Base-by-base conservation (phyloP, 345 rosid genomes). In the Syzygium aqueum region DNA sequence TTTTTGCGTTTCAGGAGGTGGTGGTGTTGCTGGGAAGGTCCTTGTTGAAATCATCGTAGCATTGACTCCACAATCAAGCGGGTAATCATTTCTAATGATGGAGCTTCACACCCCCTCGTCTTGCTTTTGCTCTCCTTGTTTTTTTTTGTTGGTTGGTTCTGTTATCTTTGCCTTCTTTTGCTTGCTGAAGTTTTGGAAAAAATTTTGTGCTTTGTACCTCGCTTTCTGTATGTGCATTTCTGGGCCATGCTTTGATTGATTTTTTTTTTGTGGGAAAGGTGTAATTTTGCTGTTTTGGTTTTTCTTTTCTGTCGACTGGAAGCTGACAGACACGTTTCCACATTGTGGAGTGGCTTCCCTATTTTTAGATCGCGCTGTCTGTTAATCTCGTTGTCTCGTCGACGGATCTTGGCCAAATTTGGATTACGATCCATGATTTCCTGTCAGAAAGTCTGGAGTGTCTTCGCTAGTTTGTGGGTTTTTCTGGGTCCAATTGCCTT, bases 1-100 rank as follows among this genome's bases (percentile, higher is more conserved):
- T 80, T 78, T 51, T 77, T 17, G 30, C 49, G 37, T 52, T 52
- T 84, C 53, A 51, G 87, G 56, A 40, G 87, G 82, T 27, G 87
- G 86, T 17, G 56, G 85, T 53, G 85, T 78, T 86, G 65, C 43
- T 90, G 93, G 85, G 90, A 85, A 92, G 93, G 91, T 92, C 92
- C 87, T 88, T 77, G 88, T 91, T 91, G 89, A 86, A 87, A 86
- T 89, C 89, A 88, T 86, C 93, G 87, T 54, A 30, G 89, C 90
- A 92, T 89, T 92, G 86, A 88, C 93, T 89, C 92, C 85, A 87
- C 89, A 89, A 95, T 93, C 96, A 92, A 92, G 92, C 93, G 91
- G 97, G 98, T 94, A 89, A 77, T 43, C 46, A 85, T 88, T 46
- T 53, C 73, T 27, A 82, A 57, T 56, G 56, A 46, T 80, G 43